Base-by-base conservation (phyloP, 805 yeast genomes). In the Cyberlindnera bimundalis region DNA sequence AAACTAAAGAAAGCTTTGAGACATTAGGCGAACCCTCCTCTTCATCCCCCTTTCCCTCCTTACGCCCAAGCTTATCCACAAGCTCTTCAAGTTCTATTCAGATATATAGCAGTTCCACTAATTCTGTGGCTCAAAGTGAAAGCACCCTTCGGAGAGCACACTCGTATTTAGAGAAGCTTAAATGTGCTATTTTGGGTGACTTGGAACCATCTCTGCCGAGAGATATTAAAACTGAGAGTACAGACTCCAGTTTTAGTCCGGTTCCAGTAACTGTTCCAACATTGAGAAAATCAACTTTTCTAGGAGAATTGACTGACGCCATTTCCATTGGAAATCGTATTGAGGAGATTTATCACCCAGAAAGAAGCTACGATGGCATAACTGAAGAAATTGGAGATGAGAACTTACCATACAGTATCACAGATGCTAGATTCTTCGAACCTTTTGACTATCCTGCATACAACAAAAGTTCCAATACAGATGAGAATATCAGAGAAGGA, bases 261-360 rank as follows among this genome's bases (percentile, higher is more conserved):
- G 42, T 43, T 9, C 35, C 44, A 2, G 38, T 47, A 2, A 18
- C 35, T 7, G 37, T 47, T 7, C 51, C 51, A 10, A 44, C 48
- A 2, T 10, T 47, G 16, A 38, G 46, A 24, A 34, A 31, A 9
- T 11, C 29, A 2, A 31, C 20, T 8, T 40, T 44, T 19, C 15
- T 47, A 13, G 40, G 39, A 6, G 38, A 36, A 10, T 30, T 45
- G 32, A 25, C 33, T 2, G 40, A 35, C 9, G 28, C 17, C 5
- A 42, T 46, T 12, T 14, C 37, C n/a, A 25, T 18, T 13, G 50
- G 45, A 8, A 28, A 35, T 4, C 16, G 13, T 2, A 42, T 43
- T 26, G 39, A 43, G 5, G 33, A 33, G 6, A 26, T 40, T 4
- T 47, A 47, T 18, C 34, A 21, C 21, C 41, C 47, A 2, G 42